Evolutionary conservation across 2,329 filamentous ascomycete species (phyloP).

Genomic region (Dryadomyces quercivorus): DNA sequence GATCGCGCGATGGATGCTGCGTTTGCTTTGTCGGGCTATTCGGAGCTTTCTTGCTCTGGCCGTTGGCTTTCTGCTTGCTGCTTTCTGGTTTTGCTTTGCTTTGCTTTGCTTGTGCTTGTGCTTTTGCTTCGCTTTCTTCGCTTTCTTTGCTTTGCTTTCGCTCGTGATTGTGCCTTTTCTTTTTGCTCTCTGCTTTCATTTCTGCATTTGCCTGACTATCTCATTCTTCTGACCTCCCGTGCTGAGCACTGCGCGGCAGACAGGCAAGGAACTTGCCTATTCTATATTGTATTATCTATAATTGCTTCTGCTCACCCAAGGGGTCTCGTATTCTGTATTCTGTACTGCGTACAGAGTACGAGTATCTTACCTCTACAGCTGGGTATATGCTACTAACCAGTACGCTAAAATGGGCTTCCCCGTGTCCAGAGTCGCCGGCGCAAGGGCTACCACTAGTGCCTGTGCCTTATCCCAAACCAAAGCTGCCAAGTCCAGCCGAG

Average conservation of each 20-base stretch:
- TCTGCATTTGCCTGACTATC: neutral
- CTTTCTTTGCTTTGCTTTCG: neutral
- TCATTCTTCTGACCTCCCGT: neutral
- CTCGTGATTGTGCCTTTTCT: neutral
- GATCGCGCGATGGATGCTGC: too few relatives aligned
- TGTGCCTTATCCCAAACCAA: neutral
- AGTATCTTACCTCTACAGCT: too few relatives aligned
- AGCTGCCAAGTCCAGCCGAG: neutral
- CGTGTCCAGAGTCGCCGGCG: neutral
- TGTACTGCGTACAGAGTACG: neutral
- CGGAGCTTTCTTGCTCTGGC: neutral
- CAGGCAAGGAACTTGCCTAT: neutral
- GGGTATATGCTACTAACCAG: neutral
- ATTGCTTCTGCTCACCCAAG: neutral
- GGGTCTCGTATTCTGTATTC: neutral
- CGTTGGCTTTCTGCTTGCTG: neutral
- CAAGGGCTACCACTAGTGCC: neutral
- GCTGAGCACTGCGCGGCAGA: too few relatives aligned
- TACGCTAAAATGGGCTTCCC: neutral
- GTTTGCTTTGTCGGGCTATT: neutral
- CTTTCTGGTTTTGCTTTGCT: neutral
- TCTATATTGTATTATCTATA: neutral
- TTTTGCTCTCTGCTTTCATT: neutral
- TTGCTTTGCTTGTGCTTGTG: neutral
- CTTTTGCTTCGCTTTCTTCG: neutral